These are phyloP conservation scores for Diaporthe nobilis DNA, from an alignment of 2,329 filamentous ascomycete species.

Conservation along the genomic window DNA sequence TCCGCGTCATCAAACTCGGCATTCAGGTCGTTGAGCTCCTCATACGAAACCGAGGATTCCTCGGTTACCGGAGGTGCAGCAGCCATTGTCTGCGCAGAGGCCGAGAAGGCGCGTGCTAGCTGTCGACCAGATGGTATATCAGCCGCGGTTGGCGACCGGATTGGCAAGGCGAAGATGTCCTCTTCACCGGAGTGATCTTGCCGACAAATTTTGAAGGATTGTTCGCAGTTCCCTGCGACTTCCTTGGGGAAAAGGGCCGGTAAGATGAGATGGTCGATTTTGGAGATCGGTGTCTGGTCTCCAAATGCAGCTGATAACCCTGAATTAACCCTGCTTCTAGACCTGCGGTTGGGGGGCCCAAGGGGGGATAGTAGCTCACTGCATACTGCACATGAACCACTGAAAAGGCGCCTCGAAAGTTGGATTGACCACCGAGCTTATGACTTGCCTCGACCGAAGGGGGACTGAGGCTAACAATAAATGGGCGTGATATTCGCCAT, in stretches of 20 bases:
- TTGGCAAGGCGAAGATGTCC: conserved; percentile 32
- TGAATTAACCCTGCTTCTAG: conserved; percentile 10
- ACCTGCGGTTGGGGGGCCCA: no score
- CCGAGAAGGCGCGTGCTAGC: neutral
- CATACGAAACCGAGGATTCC: conserved; percentile 71
- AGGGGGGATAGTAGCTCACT: neutral
- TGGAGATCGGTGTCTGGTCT: conserved; percentile 14
- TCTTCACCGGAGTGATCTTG: conserved; percentile 21
- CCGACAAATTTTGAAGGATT: conserved; percentile 32
- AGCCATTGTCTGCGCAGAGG: conserved; percentile 43
- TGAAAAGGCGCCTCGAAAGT: neutral
- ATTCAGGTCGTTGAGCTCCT: conserved; percentile 85
- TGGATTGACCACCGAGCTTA: conserved; percentile 12
- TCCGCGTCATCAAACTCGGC: conserved; percentile 88
- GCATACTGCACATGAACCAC: neutral
- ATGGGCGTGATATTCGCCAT: conserved; percentile 17
- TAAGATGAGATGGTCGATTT: conserved; percentile 3
- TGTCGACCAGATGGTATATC: neutral
- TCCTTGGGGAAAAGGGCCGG: conserved; percentile 18
- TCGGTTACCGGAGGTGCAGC: conserved; percentile 44
- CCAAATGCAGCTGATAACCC: conserved; percentile 29
- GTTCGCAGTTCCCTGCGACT: conserved; percentile 23
- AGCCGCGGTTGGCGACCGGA: conserved; percentile 30
- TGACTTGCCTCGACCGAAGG: neutral
- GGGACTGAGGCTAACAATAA: conserved; percentile 23